phyloP scores from a whole-genome alignment of 2,329 filamentous ascomycete species.

The Nigrospora sphaerica region DNA sequence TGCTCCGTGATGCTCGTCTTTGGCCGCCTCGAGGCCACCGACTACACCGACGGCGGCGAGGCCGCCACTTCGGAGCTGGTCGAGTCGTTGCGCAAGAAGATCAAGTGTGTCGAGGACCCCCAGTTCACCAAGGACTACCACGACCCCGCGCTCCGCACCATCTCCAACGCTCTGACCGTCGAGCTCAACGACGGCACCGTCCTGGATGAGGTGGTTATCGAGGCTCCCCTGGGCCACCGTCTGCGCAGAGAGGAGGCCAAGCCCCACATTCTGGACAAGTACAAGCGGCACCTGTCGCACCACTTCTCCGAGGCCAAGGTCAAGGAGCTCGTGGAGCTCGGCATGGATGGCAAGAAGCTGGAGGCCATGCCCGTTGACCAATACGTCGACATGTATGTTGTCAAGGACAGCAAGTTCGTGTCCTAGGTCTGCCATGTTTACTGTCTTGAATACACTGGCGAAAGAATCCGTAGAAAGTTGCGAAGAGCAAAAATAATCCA shows the following conservation, averaged over 20 bases:
- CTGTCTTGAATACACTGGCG: too few species aligned
- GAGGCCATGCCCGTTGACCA: constrained; percentile 81
- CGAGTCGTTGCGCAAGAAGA: constrained; percentile 86
- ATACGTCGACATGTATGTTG: constrained; percentile 69
- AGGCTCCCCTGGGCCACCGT: constrained; percentile 90
- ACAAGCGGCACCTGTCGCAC: constrained; percentile 80
- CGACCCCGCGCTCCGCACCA: constrained; percentile 85
- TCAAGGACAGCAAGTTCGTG: constrained; percentile 56
- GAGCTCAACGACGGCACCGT: constrained; percentile 91
- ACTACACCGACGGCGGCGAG: constrained; percentile 90
- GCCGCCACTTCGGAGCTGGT: constrained; percentile 85
- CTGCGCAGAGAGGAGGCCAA: constrained; percentile 92
- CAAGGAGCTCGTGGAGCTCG: constrained; percentile 74
- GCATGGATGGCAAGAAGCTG: constrained; percentile 66
- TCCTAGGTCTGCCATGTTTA: constrained; percentile 5
- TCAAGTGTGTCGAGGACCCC: constrained; percentile 93
- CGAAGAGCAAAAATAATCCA: too few species aligned
- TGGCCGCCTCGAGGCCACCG: constrained; percentile 84
- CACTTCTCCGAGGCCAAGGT: constrained; percentile 75
- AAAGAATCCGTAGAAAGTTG: too few species aligned
- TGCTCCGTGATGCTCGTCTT: constrained; percentile 92
- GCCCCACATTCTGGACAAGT: constrained; percentile 93
- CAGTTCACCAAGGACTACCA: constrained; percentile 96
- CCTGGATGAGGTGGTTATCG: constrained; percentile 82
- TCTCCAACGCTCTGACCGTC: constrained; percentile 93